Conservation (phyloP, 805 yeast species). For the Jamesozyma rosinii region DNA sequence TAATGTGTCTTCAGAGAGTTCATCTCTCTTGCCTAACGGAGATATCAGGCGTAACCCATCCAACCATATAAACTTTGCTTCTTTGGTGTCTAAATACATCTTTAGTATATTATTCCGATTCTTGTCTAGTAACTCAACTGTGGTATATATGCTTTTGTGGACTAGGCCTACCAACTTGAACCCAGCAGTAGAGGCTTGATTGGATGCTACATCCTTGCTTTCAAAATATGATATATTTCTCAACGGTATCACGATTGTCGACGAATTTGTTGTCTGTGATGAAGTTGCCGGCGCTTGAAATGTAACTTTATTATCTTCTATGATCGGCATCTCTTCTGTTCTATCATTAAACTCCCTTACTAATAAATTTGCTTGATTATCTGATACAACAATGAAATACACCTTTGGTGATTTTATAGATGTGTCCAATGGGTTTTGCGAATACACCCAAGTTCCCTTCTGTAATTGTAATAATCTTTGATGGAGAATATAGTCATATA, state of each 20-base stretch:
- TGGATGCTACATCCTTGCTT: slow-evolving; percentile 38
- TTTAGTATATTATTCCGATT: slow-evolving; percentile 37
- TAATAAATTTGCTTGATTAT: slow-evolving; percentile 52
- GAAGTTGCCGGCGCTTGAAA: background rate
- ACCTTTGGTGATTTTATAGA: slow-evolving; percentile 31
- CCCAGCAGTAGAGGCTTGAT: slow-evolving; percentile 7
- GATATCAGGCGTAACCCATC: slow-evolving; percentile 60
- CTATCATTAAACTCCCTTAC: slow-evolving; percentile 50
- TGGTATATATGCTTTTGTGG: slow-evolving; percentile 50
- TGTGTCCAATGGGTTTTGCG: slow-evolving; percentile 41
- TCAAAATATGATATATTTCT: slow-evolving; percentile 43
- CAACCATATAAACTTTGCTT: slow-evolving; percentile 61
- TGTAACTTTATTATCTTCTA: slow-evolving; percentile 44
- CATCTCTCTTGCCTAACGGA: slow-evolving; percentile 19
- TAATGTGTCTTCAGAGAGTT: slow-evolving; percentile 36
- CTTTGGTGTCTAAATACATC: slow-evolving; percentile 65
- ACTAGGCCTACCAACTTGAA: slow-evolving; percentile 44
- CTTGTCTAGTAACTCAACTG: slow-evolving; percentile 42
- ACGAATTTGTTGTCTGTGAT: slow-evolving; percentile 3
- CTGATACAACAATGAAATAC: slow-evolving; percentile 54
- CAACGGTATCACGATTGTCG: slow-evolving; percentile 40
- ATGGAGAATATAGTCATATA: slow-evolving; percentile 60
- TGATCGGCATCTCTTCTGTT: slow-evolving; percentile 42
- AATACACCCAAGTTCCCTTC: slow-evolving; percentile 73
- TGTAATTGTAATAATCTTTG: slow-evolving; percentile 65